Evolutionary conservation across 495 filamentous ascomycete species (phyloP), one percentile per base, ranked within the genome.

Genomic region (Lineolata rhizophorae): DNA sequence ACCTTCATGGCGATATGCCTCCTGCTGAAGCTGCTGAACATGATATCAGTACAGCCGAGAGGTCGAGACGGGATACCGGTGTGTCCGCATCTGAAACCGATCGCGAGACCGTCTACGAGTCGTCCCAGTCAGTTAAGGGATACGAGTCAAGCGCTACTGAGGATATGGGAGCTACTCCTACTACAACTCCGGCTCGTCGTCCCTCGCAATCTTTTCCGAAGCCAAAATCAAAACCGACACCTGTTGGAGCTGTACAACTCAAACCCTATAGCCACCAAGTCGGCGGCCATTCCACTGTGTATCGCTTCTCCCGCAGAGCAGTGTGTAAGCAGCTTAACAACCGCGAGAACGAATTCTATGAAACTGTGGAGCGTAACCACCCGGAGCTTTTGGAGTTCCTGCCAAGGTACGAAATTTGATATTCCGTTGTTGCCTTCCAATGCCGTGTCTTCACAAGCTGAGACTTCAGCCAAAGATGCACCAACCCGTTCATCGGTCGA

Each of bases 301-400:
- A 92, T 58, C 75, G 87, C 18, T 95, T 97, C 43, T 95, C 87
- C 14, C 68, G 76, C 28, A 70, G 82, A 39, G 87, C 87, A 33
- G 85, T 97, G 12, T 95, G 90, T 61, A 97, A 97, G 51, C 81
- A 91, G 56, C 65, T 97, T 39, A 95, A 87, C 51, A 95, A 91
- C 45, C 61, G 81, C 43, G 87, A 97, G 45, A 97, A 97, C 54
- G 79, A 91, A 52, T 97, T 97, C 46, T 97, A 97, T 49, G 87
- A 97, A 51, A 87, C 72, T 33, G 74, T 97, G 40, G 87, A 97
- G 57, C 65, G 63, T 38, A 65, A 76, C 34, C 85, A 97, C 51
- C 80, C 84, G 25, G 73, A 93, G 40, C 61, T 97, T 45, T 57
- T 97, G 35, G 66, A 70, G 15, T 97, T 95, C 53, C 55, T 97